A percentile compares a stretch with the other conserved stretches of the same genome.
These are phyloP conservation scores for Ormosia semicastrata DNA, from an alignment of 306 rosid species.

Conservation along the genomic window DNA sequence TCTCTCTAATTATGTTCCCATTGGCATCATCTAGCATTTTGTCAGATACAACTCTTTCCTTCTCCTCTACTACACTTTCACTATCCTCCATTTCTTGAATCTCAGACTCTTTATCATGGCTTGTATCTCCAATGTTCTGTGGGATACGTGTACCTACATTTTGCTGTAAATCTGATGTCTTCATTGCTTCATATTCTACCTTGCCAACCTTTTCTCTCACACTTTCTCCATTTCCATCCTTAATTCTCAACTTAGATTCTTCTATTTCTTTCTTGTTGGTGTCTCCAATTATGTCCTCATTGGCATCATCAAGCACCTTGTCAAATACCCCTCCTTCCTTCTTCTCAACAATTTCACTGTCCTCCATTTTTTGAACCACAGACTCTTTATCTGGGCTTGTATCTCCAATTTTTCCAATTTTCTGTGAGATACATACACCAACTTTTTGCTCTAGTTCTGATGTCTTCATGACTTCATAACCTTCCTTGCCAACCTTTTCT, in stretches of 20 bases:
- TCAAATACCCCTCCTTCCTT: background rate
- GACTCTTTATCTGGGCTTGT: conserved; percentile 8
- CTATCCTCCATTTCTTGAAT: conserved; percentile 16
- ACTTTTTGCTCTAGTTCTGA: background rate
- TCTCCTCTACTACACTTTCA: background rate
- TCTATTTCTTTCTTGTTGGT: background rate
- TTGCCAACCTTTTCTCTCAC: conserved; percentile 1
- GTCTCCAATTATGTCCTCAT: background rate
- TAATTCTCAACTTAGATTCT: conserved; percentile 11
- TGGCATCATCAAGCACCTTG: background rate
- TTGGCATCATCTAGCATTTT: no score
- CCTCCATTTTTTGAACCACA: background rate
- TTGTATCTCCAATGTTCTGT: background rate
- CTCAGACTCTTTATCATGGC: background rate
- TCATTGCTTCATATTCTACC: background rate
- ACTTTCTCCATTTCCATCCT: conserved; percentile 5
- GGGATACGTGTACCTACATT: background rate
- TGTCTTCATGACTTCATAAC: background rate
- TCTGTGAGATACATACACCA: background rate
- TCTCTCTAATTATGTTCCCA: no score
- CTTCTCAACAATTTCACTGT: background rate
- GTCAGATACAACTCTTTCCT: background rate
- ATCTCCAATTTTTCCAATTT: background rate
- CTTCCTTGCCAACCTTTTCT: background rate
- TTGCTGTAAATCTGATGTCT: background rate